Conservation (phyloP, 2,329 filamentous ascomycete genomes). For the Pseudophaeomoniella oleicola region DNA sequence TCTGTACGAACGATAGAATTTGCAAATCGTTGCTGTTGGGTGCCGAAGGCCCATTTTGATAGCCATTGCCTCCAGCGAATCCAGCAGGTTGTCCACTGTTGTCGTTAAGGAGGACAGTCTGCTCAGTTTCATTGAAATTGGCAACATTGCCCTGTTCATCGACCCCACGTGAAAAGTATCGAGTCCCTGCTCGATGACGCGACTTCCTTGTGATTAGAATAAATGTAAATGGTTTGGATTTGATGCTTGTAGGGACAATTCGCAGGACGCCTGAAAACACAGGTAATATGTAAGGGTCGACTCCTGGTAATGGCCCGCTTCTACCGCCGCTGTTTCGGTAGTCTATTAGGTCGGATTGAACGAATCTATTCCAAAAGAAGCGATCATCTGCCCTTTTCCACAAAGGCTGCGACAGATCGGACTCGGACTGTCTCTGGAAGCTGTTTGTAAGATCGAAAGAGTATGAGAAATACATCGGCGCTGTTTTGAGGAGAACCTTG, state of each 20-base stretch:
- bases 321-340: constrained; percentile 49
- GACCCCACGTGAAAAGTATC: constrained; percentile 88
- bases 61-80: constrained; percentile 61
- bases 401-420: constrained; percentile 55
- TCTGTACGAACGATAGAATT: constrained; percentile 89
- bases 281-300: constrained; percentile 85
- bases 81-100: constrained; percentile 58
- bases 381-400: constrained; percentile 92
- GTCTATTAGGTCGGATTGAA: constrained; percentile 81
- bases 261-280: constrained; percentile 95
- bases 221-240: constrained; percentile 70
- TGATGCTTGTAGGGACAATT: constrained; percentile 74
- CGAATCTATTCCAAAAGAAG: constrained; percentile 97
- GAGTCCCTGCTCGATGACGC: constrained; percentile 73
- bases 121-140: constrained; percentile 98
- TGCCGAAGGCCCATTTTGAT: constrained; percentile 57
- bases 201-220: constrained; percentile 80
- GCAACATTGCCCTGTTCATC: constrained; percentile 92
- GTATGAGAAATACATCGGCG: constrained; percentile 97
- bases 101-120: constrained; percentile 82
- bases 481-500: constrained; percentile 64
- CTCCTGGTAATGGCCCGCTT: constrained; percentile 49
- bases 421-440: constrained; percentile 82
- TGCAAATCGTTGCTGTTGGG: constrained; percentile 58
- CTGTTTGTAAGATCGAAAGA: constrained; percentile 91